Evolutionary conservation across 176 grass and related monocot species (phyloP).

Genomic region (Zizania latifolia): DNA sequence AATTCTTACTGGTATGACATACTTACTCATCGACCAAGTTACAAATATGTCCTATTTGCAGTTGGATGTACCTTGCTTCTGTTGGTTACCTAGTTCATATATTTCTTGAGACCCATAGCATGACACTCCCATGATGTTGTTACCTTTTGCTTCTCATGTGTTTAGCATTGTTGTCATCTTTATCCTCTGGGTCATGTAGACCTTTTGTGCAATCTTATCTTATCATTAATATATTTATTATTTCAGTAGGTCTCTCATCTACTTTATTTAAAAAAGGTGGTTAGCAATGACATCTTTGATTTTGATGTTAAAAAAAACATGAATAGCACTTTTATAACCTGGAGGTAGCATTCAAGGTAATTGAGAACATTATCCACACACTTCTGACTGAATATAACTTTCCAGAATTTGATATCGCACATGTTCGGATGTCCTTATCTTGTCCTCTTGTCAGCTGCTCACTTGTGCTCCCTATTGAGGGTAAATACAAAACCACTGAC

Average conservation of each 20-base stretch:
- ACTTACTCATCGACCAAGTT: conserved; percentile 2
- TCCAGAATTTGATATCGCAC: neutral
- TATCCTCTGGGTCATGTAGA: neutral
- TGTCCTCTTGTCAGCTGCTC: neutral
- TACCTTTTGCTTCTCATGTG: neutral
- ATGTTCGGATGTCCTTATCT: neutral
- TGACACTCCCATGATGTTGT: neutral
- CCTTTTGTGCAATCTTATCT: neutral
- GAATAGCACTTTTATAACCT: neutral
- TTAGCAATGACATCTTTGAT: neutral
- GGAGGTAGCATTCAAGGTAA: neutral
- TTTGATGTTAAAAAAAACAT: neutral
- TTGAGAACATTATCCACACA: neutral
- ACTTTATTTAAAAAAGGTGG: neutral
- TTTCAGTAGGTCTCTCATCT: neutral
- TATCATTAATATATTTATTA: neutral
- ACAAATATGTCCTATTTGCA: neutral
- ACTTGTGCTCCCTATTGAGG: neutral
- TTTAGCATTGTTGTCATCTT: neutral
- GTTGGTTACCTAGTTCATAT: neutral
- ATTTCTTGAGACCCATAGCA: neutral
- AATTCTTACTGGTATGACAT: conserved; percentile 54
- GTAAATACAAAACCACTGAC: neutral
- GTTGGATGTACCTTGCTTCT: conserved; percentile 6
- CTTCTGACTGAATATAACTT: neutral